Conservation (phyloP, 2,329 filamentous ascomycete genomes). For the Exophiala sp. region DNA sequence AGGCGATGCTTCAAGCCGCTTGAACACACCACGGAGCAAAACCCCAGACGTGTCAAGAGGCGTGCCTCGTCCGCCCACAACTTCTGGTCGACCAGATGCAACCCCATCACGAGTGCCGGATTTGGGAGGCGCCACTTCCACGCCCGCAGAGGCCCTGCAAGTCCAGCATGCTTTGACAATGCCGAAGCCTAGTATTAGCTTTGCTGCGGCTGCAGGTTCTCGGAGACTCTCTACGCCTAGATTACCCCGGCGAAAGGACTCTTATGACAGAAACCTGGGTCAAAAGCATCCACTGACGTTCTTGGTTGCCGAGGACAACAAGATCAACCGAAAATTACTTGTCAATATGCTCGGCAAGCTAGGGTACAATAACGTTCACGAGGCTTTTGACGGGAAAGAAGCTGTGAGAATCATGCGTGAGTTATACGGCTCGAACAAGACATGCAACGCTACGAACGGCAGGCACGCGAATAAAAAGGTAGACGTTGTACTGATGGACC, state of each 20-base stretch:
- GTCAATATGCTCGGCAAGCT: conserved; percentile 65
- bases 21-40: conserved; percentile 46
- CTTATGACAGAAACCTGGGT: conserved; percentile 55
- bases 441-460: conserved; percentile 4
- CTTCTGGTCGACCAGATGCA: conserved; percentile 19
- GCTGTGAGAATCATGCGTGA: conserved; percentile 60
- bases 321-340: conserved; percentile 65
- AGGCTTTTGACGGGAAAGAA: conserved; percentile 66
- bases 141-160: background rate
- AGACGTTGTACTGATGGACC: conserved; percentile 68
- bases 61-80: conserved; percentile 2
- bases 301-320: conserved; percentile 69
- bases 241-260: conserved; percentile 5
- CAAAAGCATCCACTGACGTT: conserved; percentile 62
- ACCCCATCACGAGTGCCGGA: conserved; percentile 32
- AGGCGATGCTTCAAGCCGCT: conserved; percentile 46
- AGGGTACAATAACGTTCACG: conserved; percentile 60
- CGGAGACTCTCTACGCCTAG: background rate
- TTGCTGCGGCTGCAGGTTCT: background rate
- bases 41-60: conserved; percentile 31
- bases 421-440: conserved; percentile 31
- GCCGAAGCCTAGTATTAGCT: background rate
- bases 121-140: background rate
- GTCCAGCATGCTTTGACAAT: background rate
- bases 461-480: conserved; percentile 37